Evolutionary conservation across 805 yeast genomes (phyloP).

Genomic region (Phaffomyces thermotolerans): DNA sequence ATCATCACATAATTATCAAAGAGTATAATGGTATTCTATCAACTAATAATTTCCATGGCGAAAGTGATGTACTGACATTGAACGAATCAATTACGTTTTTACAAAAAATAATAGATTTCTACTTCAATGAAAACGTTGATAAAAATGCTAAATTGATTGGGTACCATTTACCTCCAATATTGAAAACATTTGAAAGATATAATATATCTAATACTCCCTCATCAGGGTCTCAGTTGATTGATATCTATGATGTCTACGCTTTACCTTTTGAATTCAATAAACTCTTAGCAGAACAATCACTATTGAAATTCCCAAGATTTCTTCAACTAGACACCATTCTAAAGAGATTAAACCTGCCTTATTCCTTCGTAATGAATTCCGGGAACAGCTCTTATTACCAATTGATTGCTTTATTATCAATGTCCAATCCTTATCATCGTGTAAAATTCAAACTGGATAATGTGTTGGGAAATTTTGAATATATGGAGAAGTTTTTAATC

Average conservation of each 20-base stretch:
- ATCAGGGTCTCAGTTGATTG: constrained; percentile 2
- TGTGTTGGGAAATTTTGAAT: constrained; percentile 8
- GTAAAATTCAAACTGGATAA: constrained; percentile 11
- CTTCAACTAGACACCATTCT: constrained; percentile 10
- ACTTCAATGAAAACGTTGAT: background rate
- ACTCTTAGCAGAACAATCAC: background rate
- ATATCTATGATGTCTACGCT: constrained; percentile 10
- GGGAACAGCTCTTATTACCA: constrained; percentile 17
- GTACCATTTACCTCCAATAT: background rate
- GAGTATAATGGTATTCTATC: constrained; percentile 18
- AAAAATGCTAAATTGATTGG: background rate
- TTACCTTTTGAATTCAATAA: constrained; percentile 9
- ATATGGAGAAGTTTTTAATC: constrained; percentile 10
- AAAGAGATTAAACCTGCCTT: constrained; percentile 12
- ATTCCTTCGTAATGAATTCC: constrained; percentile 9
- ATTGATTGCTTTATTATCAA: constrained; percentile 9
- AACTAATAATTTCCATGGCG: constrained; percentile 15
- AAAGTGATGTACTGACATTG: constrained; percentile 9
- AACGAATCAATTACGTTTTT: constrained; percentile 3
- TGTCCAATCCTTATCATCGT: constrained; percentile 16
- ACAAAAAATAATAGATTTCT: background rate
- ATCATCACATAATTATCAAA: constrained; percentile 13
- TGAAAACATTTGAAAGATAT: background rate
- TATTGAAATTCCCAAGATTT: constrained; percentile 3
- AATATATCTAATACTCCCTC: background rate